Evolutionary conservation across 2,329 filamentous ascomycete species (phyloP), one percentile per base, ranked within the genome.

Genomic region (Alternaria sp.): DNA sequence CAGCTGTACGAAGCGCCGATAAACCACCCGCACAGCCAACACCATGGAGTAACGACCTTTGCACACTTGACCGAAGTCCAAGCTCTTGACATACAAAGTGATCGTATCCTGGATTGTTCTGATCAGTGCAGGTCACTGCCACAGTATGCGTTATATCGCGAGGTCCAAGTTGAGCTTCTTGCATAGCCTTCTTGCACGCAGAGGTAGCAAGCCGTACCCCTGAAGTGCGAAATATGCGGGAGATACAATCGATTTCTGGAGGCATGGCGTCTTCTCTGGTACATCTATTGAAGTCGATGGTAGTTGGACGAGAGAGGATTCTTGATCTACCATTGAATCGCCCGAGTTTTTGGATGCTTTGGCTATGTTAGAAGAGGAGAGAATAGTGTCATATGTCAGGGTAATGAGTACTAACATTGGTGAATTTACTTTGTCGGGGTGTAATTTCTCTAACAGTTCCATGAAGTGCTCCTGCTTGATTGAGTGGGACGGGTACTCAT

Each of bases 1-100:
- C 88, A 0, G 87, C 89, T n/a, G 61, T 56, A 1, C 74, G 65
- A 42, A 74, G 53, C 9, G 73, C 67, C 16, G 77, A 70, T 5
- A 80, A 65, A 1, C 79, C 79, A 16, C 79, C 78, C 1, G 79
- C 79, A 38, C 79, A 81, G 0, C 79, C 79, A 0, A 80, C 75
- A 12, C 79, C 79, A 18, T 77, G 69, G 1, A 81, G 62, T 1
- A 81, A 66, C 2, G 69, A 70, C 14, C 78, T 64, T 22, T 80
- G 74, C 5, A 76, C 76, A 9, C 66, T 63, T n/a, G 61, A 41
- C 11, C 41, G 55, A 8, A 81, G 61, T 0, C 71, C 64, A 9
- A 81, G 71, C 24, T 68, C 65, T 38, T 75, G 66, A n/a, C 70
- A 65, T 9, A 81, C 78, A 2, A 77, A 68, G 9, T 78, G 64